Evolutionary conservation across 139 green algal genomes (phyloP).

Genomic region (Pleodorina starrii): DNA sequence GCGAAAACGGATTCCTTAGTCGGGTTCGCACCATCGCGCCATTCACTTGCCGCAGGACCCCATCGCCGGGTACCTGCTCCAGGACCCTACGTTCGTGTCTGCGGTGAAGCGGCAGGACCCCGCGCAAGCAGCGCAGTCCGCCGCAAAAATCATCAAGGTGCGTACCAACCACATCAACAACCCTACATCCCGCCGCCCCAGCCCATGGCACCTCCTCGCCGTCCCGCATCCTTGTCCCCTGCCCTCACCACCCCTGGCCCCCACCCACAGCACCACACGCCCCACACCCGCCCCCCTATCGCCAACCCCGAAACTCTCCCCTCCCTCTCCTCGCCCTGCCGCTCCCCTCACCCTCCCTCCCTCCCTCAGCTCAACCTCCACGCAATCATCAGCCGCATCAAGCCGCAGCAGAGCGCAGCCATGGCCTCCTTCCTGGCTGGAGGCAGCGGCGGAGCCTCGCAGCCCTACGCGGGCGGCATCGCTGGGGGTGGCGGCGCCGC

Average conservation of each 20-base stretch:
- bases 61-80: slow-evolving; percentile 11
- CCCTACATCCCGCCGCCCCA: background rate
- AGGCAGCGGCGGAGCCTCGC: background rate
- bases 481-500: background rate
- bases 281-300: background rate
- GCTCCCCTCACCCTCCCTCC: background rate
- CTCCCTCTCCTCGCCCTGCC: background rate
- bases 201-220: background rate
- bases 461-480: background rate
- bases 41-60: slow-evolving; percentile 14
- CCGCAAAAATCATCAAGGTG: slow-evolving; percentile 23
- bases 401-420: slow-evolving; percentile 19
- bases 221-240: background rate
- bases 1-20: background rate
- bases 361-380: slow-evolving; percentile 19
- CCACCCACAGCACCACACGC: background rate
- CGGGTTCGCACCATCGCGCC: too few relatives aligned
- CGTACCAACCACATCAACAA: background rate
- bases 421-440: background rate
- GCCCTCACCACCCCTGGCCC: background rate
- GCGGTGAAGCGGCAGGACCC: slow-evolving; percentile 17
- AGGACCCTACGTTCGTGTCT: background rate
- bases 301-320: background rate
- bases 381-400: slow-evolving; percentile 23
- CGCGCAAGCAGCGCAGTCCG: background rate